These are phyloP conservation scores for Cnidoscolus chayamansa DNA, from an alignment of 441 rosid genomes.

Conservation along the genomic window DNA sequence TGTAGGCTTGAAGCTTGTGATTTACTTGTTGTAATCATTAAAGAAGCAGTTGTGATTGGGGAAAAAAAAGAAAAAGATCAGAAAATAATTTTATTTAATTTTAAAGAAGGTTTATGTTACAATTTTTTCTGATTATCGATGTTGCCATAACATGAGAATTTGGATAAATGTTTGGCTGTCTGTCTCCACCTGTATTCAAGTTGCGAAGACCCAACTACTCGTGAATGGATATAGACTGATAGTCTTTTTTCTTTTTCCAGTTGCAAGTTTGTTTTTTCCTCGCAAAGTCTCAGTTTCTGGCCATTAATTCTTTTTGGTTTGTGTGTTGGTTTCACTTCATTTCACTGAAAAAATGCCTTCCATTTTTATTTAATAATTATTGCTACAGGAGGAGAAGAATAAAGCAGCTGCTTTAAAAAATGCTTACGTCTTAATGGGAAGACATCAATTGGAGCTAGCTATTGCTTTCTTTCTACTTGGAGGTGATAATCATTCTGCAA, in stretches of 20 bases:
- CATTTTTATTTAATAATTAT: slow-evolving; percentile 15
- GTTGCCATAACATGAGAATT: not conserved
- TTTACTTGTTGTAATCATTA: slow-evolving; percentile 6
- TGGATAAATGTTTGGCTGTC: slow-evolving; percentile 1
- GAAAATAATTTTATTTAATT: slow-evolving; percentile 6
- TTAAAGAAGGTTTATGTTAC: not conserved
- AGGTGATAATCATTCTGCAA: slow-evolving; percentile 87
- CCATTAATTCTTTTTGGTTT: not conserved
- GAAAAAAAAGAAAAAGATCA: not conserved
- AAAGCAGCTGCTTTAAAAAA: slow-evolving; percentile 95
- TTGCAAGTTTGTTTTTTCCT: not conserved
- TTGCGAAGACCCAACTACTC: not conserved
- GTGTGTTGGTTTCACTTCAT: not conserved
- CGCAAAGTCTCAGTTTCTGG: not conserved
- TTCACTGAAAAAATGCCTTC: not conserved
- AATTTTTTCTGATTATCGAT: not conserved
- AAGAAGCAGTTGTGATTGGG: slow-evolving; percentile 10
- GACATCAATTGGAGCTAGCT: slow-evolving; percentile 91
- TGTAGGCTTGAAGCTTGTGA: slow-evolving; percentile 17
- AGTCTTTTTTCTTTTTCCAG: not conserved
- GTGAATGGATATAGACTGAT: not conserved
- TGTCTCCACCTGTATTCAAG: not conserved
- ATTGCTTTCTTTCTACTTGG: slow-evolving; percentile 94
- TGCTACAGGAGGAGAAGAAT: slow-evolving; percentile 81
- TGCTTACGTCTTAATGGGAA: slow-evolving; percentile 95